Evolutionary conservation across 148 eudicot genomes (phyloP).

Genomic region (Fagopyrum tataricum): DNA sequence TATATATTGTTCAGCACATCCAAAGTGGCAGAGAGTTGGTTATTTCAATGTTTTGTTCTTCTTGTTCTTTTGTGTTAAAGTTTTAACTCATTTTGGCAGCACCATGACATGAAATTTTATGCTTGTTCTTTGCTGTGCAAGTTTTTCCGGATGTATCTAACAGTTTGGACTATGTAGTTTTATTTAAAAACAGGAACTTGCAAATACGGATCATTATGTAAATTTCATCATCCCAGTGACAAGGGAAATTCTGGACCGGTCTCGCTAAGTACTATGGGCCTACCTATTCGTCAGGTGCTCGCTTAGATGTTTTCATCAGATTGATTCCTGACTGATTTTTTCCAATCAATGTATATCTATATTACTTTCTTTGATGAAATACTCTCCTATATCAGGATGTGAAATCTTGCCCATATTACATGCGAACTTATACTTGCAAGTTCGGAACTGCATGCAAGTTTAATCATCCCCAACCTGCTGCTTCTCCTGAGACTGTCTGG

Average conservation of each 20-base stretch:
- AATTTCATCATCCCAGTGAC: conserved; percentile 66
- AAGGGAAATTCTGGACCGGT: conserved; percentile 39
- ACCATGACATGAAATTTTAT: background rate
- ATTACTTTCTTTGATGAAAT: background rate
- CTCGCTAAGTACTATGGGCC: conserved; percentile 41
- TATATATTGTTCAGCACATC: background rate
- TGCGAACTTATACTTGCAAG: conserved; percentile 57
- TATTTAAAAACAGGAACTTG: conserved; percentile 67
- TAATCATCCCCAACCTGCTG: conserved; percentile 57
- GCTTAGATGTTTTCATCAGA: conserved; percentile 7
- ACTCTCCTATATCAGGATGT: conserved; percentile 33
- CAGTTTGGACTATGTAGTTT: conserved; percentile 37
- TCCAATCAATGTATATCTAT: background rate
- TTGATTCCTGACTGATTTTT: background rate
- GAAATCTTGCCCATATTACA: conserved; percentile 55
- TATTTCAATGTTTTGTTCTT: background rate
- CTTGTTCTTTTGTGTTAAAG: background rate
- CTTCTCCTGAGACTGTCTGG: conserved; percentile 25
- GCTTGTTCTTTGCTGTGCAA: background rate
- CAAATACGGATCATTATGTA: conserved; percentile 72
- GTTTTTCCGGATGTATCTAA: background rate
- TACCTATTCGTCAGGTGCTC: conserved; percentile 63
- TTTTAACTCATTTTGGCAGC: background rate
- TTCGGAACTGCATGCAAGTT: conserved; percentile 69
- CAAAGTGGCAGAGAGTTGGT: background rate